phyloP scores from a whole-genome alignment of 2,329 filamentous ascomycete genomes.

The Phaeosphaeriaceae sp. region DNA sequence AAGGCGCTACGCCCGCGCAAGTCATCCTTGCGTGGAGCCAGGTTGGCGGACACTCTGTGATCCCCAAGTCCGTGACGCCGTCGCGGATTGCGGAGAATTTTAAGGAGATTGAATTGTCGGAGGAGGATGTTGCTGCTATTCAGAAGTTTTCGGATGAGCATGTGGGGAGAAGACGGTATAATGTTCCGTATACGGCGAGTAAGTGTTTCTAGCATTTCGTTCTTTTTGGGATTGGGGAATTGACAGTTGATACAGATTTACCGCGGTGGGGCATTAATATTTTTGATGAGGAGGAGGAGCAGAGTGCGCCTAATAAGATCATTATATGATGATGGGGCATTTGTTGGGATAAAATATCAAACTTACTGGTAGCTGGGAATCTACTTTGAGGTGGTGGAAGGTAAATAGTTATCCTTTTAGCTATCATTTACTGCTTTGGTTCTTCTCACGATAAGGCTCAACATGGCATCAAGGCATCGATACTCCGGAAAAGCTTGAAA shows the following conservation, averaged over 20 bases:
- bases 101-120: conserved; percentile 34
- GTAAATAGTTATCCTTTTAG: too few relatives aligned
- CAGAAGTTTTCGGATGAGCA: conserved; percentile 60
- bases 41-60: conserved; percentile 57
- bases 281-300: conserved; percentile 42
- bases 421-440: too few relatives aligned
- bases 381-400: too few relatives aligned
- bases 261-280: conserved; percentile 37
- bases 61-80: conserved; percentile 38
- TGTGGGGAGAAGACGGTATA: conserved; percentile 32
- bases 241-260: conserved; percentile 37
- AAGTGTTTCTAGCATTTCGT: too few relatives aligned
- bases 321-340: conserved; percentile 8
- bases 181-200: conserved; percentile 49
- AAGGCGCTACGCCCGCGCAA: conserved; percentile 73
- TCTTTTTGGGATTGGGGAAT: background rate
- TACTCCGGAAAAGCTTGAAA: too few relatives aligned
- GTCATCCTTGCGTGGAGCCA: conserved; percentile 86
- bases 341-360: too few relatives aligned
- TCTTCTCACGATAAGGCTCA: too few relatives aligned
- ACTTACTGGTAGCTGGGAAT: too few relatives aligned
- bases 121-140: conserved; percentile 31
- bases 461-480: too few relatives aligned
- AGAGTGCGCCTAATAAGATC: conserved; percentile 28
- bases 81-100: conserved; percentile 38